Evolutionary conservation across 106 monocot species (phyloP), one percentile per base, ranked within the genome.

Genomic region (Triglochin maritima): DNA sequence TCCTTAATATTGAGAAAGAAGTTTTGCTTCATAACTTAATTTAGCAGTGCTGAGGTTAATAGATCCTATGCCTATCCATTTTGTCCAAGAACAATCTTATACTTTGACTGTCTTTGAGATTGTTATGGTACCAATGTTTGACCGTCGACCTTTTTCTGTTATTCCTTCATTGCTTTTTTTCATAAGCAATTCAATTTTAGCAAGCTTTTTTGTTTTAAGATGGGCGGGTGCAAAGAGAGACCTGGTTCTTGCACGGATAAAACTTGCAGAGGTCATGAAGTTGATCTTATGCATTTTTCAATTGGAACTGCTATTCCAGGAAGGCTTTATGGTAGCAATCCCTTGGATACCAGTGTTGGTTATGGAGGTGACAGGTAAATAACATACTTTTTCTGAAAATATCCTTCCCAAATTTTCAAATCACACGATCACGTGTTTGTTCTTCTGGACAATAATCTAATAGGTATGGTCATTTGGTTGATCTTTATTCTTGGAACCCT

Each of bases 251-350:
- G 96, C 75, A 91, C 81, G 46, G 80, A 47, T 43, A 78, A 79
- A 78, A 88, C 51, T 71, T 98, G 96, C 60, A 76, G 70, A 50
- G 91, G 96, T 56, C 86, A 91, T 79, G 96, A 98, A 79, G 96
- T 98, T 7, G 96, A 98, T 61, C 81, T 98, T 29, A 92, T 98
- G 88, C 98, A 98, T 65, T 98, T 98, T 66, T 98, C 98, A 50
- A 71, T 98, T 86, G 98, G 98, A 71, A 98, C 64, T 92, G 98
- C 98, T 48, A 86, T 98, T 82, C 91, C 98, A 6, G 92, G 98
- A 57, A 72, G 92, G 46, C 66, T 98, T 61, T 98, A 98, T 82
- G 98, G 98, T 71, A 80, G 80, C 46, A 98, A 98, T 77, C 69
- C 75, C 14, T 46, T 86, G 29, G 92, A 98, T 65, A 92, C 86